These are phyloP conservation scores for Curvularia verruculosa DNA, from an alignment of 2,329 filamentous ascomycete species.

Conservation along the genomic window DNA sequence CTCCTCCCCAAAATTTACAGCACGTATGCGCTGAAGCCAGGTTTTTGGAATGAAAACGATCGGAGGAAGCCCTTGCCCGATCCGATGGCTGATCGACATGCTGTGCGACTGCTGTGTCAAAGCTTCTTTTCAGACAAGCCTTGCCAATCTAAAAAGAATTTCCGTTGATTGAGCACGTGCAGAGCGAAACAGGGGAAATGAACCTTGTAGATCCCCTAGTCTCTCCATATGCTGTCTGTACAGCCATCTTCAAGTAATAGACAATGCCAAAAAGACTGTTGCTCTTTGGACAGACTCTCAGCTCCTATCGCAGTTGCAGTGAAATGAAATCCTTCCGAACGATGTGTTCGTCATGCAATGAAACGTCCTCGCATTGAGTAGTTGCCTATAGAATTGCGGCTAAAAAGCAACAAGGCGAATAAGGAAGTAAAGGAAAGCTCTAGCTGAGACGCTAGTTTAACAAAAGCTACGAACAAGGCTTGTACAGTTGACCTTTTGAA, in stretches of 20 bases:
- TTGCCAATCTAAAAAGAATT: conserved; percentile 1
- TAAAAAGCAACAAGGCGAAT: neutral
- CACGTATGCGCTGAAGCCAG: neutral
- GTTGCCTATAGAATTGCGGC: neutral
- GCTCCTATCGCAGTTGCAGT: neutral
- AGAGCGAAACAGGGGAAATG: neutral
- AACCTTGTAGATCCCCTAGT: neutral
- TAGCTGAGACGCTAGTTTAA: neutral
- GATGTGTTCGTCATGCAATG: neutral
- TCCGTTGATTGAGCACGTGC: neutral
- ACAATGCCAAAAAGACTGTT: neutral
- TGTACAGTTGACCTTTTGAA: too few relatives aligned
- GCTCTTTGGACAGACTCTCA: neutral
- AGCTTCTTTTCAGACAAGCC: conserved; percentile 1
- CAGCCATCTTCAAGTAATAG: neutral
- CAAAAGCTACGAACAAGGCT: too few relatives aligned
- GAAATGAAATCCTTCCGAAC: neutral
- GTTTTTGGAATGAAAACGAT: neutral
- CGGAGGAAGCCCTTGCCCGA: neutral
- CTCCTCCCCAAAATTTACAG: neutral
- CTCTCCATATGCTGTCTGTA: neutral
- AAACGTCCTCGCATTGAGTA: neutral
- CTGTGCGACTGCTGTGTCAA: neutral
- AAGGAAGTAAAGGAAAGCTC: neutral
- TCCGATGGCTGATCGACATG: neutral